Evolutionary conservation across 2,329 filamentous ascomycete genomes (phyloP), one percentile per base, ranked within the genome.

Genomic region (Aspergillus candidus): DNA sequence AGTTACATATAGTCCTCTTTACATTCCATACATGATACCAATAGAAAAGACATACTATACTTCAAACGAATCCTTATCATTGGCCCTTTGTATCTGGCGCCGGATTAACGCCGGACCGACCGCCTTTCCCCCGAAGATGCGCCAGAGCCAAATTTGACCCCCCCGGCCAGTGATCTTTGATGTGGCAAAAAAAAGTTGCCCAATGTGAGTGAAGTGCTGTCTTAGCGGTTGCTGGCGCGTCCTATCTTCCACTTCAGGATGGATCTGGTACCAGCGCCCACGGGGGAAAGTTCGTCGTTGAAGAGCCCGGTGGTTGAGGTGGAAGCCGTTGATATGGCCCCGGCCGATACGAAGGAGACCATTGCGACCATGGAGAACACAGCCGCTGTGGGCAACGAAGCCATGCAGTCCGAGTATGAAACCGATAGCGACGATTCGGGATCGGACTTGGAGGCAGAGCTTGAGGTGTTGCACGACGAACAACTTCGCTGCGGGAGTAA

Each of bases 391-490:
- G 57, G 61, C 43, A 55, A 56, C 18, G 59, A 64, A 43, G 58
- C 62, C 39, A 60, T 59, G 22, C 54, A 56, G 32, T 67, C 63
- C 11, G 61, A 66, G 30, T 58, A 58, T 38, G 63, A 66, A 44
- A 57, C 59, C 7, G 59, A 64, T 32, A 65, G 65, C 44, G 65
- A 67, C 42, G 60, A 56, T 44, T 61, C 60, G 11, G 59, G 48
- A 32, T 67, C 67, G 29, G 58, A 74, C 11, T 83, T 79, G 80
- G 81, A 83, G 54, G 77, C 75, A 5, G 77, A 83, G 51, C 69
- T 85, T 41, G 77, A 82, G 43, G 74, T 79, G 44, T 60, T 83
- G 49, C 69, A 70, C 35, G 74, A 80, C 46, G 74, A 77, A 30
- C 63, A 72, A 55, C 69, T 72, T n/a, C 64, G 59, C 17, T 62